A percentile compares a stretch with the other conserved stretches of the same genome.
Conservation (phyloP, 441 rosid species). For the Omphalea diandra region DNA sequence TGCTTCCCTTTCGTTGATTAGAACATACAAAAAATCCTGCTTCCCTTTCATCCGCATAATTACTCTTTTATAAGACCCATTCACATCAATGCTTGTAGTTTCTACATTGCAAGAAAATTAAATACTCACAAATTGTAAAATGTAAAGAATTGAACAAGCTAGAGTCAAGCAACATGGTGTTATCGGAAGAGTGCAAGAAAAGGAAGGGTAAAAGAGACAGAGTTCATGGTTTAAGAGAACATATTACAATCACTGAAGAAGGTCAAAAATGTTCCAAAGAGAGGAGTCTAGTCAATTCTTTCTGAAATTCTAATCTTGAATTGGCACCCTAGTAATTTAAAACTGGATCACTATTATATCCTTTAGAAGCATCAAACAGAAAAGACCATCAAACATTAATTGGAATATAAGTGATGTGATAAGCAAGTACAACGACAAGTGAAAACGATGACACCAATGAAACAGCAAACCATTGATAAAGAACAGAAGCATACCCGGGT, state of each 20-base stretch:
- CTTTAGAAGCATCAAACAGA: too few relatives aligned
- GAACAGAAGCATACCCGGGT: constrained; percentile 49
- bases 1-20: neutral
- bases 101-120: neutral
- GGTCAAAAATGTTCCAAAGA: neutral
- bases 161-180: neutral
- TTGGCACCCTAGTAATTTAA: too few relatives aligned
- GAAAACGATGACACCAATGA: too few relatives aligned
- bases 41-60: neutral
- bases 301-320: neutral
- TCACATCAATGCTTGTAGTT: neutral
- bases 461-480: neutral
- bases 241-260: neutral
- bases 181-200: neutral
- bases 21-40: neutral
- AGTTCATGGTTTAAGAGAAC: too few relatives aligned
- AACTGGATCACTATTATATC: neutral
- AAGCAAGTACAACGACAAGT: neutral
- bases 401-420: neutral
- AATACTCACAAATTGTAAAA: too few relatives aligned
- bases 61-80: neutral
- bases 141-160: neutral
- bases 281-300: neutral
- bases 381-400: too few relatives aligned
- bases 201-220: too few relatives aligned